Base-by-base conservation (phyloP, 495 filamentous ascomycete genomes). In the Daldinia grandis region DNA sequence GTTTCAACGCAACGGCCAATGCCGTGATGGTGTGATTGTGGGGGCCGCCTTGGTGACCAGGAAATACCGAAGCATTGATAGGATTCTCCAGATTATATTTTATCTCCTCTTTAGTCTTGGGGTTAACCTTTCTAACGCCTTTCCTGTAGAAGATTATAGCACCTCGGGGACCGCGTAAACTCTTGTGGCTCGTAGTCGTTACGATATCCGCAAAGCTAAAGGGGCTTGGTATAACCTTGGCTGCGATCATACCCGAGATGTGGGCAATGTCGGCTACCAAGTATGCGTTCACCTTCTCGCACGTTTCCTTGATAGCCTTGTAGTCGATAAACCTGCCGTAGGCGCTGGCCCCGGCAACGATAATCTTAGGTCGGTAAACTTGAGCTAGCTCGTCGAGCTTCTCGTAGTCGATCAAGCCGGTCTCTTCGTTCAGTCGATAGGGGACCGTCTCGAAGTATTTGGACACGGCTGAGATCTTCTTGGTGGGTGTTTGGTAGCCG, bases 11-110 rank as follows among this genome's bases (percentile, higher is more conserved):
- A 2, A 99, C 95, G 15, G 96, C 87, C 35, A 99, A 86, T 12
- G 95, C 96, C 50, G 95, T 95, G 80, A 99, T 99, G 59, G 95
- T 99, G 82, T 99, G 95, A 82, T 99, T 99, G 85, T 99, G 95
- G 12, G 95, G 95, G 4, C 95, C 95, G 73, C 95, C 95, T 76
- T 99, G 95, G 81, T 99, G 95, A 31, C 96, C 95, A n/a, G 95
- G 95, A 86, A 99, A 99, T 66, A 99, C 96, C 8, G 96, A 97
- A 54, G 88, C 85, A 79, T 99, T 99, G 83, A 99, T 98, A 44
- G 94, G 92, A 68, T 87, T 88, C 81, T 99, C 95, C 53, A 99
- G 89, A 74, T 98, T 91, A 81, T 98, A 99, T 74, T 93, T 82
- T 59, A 91, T 90, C 75, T 92, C 81, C 66, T 90, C 90, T 40